Conservation (phyloP, 306 rosid species). For the Cucumis hystrix region DNA sequence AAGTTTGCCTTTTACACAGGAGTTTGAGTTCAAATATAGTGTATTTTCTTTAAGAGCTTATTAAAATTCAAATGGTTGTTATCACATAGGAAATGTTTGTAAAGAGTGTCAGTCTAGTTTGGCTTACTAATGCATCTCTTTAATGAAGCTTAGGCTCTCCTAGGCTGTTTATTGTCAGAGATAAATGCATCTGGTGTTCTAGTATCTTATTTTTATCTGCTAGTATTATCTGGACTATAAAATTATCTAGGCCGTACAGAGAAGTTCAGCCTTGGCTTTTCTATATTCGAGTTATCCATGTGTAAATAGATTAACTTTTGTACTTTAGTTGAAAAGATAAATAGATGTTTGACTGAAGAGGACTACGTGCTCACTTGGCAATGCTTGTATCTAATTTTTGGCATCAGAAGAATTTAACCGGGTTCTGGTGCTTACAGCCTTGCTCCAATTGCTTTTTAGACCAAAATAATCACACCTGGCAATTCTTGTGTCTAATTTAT, state of each 20-base stretch:
- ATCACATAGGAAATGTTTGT: not conserved
- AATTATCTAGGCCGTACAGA: not conserved
- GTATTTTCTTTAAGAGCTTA: not conserved
- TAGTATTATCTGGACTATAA: not conserved
- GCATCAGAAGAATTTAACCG: not conserved
- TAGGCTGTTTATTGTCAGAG: not conserved
- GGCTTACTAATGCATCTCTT: not conserved
- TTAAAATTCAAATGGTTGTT: not conserved
- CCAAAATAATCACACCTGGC: too few relatives aligned
- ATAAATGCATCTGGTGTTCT: not conserved
- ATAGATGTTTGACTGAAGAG: not conserved
- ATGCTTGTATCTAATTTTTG: not conserved
- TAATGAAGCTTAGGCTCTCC: not conserved
- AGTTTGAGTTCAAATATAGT: not conserved
- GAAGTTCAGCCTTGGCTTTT: not conserved
- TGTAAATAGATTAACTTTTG: not conserved
- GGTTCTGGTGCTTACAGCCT: not conserved
- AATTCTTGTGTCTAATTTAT: not conserved
- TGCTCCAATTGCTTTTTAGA: not conserved
- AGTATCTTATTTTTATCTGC: not conserved
- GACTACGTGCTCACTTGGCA: not conserved
- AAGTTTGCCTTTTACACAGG: not conserved
- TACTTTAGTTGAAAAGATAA: not conserved
- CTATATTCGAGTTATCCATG: not conserved
- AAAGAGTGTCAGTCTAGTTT: not conserved